These are phyloP conservation scores for Curvularia sp. DNA, from an alignment of 2,329 filamentous ascomycete species.

Conservation along the genomic window DNA sequence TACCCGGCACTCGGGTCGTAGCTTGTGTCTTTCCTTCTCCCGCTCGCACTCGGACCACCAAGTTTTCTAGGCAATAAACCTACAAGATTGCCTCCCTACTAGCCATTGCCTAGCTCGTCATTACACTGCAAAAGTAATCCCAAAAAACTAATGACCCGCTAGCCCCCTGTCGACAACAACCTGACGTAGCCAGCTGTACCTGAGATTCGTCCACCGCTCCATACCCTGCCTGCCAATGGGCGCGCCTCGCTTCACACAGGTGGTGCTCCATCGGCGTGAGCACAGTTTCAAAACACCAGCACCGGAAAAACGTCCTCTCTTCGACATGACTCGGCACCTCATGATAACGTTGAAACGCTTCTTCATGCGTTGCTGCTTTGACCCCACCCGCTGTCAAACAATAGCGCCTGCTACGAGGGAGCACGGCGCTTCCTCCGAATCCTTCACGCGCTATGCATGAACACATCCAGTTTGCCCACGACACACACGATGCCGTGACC, in stretches of 20 bases:
- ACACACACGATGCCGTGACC: not conserved
- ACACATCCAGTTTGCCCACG: not conserved
- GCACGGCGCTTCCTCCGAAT: constrained; percentile 3
- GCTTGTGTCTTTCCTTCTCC: not conserved
- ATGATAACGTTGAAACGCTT: constrained; percentile 16
- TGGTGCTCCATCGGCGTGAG: constrained; percentile 11
- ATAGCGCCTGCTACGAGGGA: constrained; percentile 12
- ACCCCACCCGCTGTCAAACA: constrained; percentile 17
- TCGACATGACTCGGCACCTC: constrained; percentile 11
- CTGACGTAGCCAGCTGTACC: too few species aligned
- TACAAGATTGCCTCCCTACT: constrained; percentile 1
- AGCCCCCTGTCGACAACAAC: not conserved
- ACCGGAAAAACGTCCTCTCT: constrained; percentile 6
- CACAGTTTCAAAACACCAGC: constrained; percentile 15
- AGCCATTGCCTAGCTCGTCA: not conserved
- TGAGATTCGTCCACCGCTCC: not conserved
- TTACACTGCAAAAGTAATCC: not conserved
- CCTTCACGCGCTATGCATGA: constrained; percentile 8
- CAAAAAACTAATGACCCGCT: not conserved
- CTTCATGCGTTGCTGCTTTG: constrained; percentile 8
- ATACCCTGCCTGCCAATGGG: too few species aligned
- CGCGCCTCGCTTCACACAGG: constrained; percentile 1
- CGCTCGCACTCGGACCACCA: constrained; percentile 7
- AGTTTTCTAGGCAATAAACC: constrained; percentile 11
- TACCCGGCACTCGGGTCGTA: constrained; percentile 8